Evolutionary conservation across 768 basidiomycete genomes (phyloP).

Genomic region (Tricholoma sp.): DNA sequence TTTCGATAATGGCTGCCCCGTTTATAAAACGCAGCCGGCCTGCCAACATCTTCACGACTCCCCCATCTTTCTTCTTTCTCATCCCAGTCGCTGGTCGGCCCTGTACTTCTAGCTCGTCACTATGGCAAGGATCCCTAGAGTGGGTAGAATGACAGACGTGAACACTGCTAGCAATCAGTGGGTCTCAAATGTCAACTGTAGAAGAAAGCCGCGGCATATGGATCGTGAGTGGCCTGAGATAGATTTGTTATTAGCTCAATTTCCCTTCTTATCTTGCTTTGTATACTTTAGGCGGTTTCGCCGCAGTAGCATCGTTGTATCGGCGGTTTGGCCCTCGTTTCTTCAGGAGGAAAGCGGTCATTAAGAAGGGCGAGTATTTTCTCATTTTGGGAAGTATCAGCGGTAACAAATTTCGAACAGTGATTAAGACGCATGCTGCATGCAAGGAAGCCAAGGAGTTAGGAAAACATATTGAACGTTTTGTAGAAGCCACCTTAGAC

Average conservation of each 20-base stretch:
- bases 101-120: background rate
- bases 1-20: background rate
- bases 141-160: conserved; percentile 3
- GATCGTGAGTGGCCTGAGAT: conserved; percentile 2
- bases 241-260: background rate
- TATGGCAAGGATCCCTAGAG: background rate
- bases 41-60: background rate
- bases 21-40: background rate
- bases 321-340: too few species aligned
- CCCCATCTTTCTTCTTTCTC: too few species aligned
- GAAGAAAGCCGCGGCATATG: conserved; percentile 7
- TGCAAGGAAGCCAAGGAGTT: background rate
- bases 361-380: background rate
- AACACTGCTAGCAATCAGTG: background rate
- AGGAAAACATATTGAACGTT: background rate
- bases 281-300: background rate
- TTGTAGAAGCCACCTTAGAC: background rate
- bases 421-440: background rate
- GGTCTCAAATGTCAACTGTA: background rate
- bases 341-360: background rate
- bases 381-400: background rate
- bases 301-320: background rate
- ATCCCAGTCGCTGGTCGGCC: background rate
- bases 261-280: background rate
- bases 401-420: background rate